Evolutionary conservation across 1,284 basidiomycete species (phyloP).

Genomic region (Ceratobasidium sp.): DNA sequence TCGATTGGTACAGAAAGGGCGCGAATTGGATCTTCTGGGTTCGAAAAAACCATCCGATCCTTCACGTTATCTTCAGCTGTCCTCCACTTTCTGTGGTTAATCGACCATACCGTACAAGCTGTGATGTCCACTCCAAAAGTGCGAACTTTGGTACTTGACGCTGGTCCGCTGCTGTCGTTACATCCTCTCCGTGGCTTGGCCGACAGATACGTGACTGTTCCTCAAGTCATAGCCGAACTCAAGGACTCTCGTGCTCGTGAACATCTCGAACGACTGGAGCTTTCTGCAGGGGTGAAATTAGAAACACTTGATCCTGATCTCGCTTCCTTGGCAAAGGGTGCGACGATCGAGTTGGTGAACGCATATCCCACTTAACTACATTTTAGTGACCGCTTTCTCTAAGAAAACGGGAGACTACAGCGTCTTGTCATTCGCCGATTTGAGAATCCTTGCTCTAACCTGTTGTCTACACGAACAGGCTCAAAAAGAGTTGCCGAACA

Average conservation of each 20-base stretch:
- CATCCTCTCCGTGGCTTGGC: constrained; percentile 87
- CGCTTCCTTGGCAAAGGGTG: constrained; percentile 80
- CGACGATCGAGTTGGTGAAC: constrained; percentile 48
- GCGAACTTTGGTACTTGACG: constrained; percentile 88
- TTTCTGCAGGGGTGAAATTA: constrained; percentile 79
- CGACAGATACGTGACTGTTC: constrained; percentile 83
- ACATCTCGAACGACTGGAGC: constrained; percentile 80
- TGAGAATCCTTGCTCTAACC: constrained; percentile 91
- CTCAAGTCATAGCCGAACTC: constrained; percentile 88
- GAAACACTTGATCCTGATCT: constrained; percentile 78
- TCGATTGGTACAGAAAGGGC: neutral
- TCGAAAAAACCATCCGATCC: neutral
- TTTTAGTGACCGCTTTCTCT: constrained; percentile 85
- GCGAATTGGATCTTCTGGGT: neutral
- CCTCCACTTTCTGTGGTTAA: too few relatives aligned
- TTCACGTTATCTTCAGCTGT: neutral
- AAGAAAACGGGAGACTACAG: constrained; percentile 97
- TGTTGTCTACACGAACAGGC: constrained; percentile 73
- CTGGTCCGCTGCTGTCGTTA: constrained; percentile 87
- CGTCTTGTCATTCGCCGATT: constrained; percentile 91
- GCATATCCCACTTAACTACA: constrained; percentile 12
- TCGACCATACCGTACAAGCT: neutral
- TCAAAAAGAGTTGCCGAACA: neutral
- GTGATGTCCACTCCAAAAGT: constrained; percentile 54
- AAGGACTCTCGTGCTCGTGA: constrained; percentile 87